Conservation (phyloP, 2,329 filamentous ascomycete genomes). For the Aspergillus pseudoviridinutans region DNA sequence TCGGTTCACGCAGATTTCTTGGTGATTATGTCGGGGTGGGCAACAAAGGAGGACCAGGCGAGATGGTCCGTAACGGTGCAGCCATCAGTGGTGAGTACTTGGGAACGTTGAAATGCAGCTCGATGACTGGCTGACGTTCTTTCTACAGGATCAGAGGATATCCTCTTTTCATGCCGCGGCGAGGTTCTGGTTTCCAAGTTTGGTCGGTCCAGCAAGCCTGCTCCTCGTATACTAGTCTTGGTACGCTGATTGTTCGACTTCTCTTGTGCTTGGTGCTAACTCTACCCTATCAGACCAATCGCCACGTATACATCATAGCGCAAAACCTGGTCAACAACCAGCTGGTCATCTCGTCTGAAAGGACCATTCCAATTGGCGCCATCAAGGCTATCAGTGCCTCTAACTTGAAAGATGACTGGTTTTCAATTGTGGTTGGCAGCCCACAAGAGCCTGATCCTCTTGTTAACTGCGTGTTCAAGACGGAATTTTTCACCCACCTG, state of each 20-base stretch:
- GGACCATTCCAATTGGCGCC: constrained; percentile 74
- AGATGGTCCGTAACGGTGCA: constrained; percentile 72
- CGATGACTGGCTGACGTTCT: background rate
- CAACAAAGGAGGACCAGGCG: constrained; percentile 72
- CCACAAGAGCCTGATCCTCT: constrained; percentile 91
- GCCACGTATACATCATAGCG: constrained; percentile 83
- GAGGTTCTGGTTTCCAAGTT: constrained; percentile 92
- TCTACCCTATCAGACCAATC: constrained; percentile 55
- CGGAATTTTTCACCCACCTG: constrained; percentile 93
- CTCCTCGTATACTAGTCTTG: constrained; percentile 77
- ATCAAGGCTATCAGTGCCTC: constrained; percentile 86
- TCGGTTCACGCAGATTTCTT: constrained; percentile 87
- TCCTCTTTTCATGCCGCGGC: constrained; percentile 85
- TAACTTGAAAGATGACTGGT: constrained; percentile 89
- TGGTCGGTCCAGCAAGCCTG: constrained; percentile 89
- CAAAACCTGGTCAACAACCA: constrained; percentile 80
- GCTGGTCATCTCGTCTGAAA: constrained; percentile 74
- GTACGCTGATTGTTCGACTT: constrained; percentile 28
- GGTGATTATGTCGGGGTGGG: constrained; percentile 92
- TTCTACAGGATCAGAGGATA: constrained; percentile 55
- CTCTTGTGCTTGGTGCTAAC: constrained; percentile 14
- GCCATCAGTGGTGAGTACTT: constrained; percentile 58
- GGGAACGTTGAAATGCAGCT: background rate
- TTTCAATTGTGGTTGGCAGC: constrained; percentile 84
- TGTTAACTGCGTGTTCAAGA: constrained; percentile 90